Evolutionary conservation across 768 basidiomycete genomes (phyloP).

Genomic region (Russula emetica): DNA sequence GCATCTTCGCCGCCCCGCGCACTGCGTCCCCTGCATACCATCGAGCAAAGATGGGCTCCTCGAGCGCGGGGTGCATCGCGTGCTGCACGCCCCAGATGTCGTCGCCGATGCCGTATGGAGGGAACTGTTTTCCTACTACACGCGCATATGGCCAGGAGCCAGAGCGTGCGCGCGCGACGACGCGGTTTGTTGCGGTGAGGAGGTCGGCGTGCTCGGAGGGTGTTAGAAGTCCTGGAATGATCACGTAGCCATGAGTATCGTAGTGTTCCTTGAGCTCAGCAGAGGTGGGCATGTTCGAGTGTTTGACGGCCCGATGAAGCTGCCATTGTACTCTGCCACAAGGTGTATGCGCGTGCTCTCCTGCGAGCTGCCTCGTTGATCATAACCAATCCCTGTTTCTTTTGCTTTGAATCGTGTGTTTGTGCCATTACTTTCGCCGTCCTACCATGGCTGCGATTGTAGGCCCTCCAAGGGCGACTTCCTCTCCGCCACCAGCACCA

Average conservation of each 20-base stretch:
- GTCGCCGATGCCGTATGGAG: constrained; percentile 57
- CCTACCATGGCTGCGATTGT: neutral
- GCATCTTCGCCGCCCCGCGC: constrained; percentile 39
- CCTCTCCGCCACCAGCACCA: neutral
- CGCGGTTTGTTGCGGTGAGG: constrained; percentile 47
- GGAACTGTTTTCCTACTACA: constrained; percentile 75
- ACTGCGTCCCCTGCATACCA: constrained; percentile 65
- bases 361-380: neutral
- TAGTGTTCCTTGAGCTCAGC: constrained; percentile 43
- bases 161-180: constrained; percentile 41
- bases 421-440: neutral
- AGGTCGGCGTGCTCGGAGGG: constrained; percentile 40
- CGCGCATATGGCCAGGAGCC: constrained; percentile 64
- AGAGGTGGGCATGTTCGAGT: neutral
- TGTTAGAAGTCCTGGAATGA: constrained; percentile 54
- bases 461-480: neutral
- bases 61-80: constrained; percentile 71
- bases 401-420: neutral
- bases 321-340: too few relatives aligned
- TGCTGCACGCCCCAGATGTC: constrained; percentile 84
- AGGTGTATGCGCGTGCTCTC: neutral
- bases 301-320: neutral
- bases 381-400: too few relatives aligned
- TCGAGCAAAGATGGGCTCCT: constrained; percentile 52
- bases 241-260: constrained; percentile 61